Evolutionary conservation across 345 rosid species (phyloP).

Genomic region (Citrus hindsii): DNA sequence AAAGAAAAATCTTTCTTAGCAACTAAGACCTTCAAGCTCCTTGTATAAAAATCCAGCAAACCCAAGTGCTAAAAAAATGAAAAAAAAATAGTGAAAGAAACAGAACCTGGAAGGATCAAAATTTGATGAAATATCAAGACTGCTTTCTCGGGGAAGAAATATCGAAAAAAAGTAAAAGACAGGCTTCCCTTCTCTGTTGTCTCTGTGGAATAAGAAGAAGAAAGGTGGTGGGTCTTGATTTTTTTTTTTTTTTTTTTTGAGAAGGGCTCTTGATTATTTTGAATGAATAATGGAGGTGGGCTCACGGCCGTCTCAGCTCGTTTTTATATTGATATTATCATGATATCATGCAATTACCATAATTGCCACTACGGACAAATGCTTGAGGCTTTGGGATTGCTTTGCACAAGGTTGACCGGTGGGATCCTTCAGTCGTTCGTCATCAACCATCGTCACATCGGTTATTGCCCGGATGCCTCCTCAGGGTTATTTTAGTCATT

Average conservation of each 20-base stretch:
- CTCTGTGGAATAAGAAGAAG: not conserved
- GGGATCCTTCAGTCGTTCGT: not conserved
- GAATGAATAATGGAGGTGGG: not conserved
- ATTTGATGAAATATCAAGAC: not conserved
- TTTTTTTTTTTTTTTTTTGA: too few relatives aligned
- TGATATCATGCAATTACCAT: not conserved
- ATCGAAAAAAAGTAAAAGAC: not conserved
- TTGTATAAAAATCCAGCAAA: not conserved
- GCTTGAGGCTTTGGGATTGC: not conserved
- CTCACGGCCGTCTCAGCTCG: conserved; percentile 15
- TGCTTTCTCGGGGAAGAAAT: not conserved
- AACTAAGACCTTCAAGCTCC: not conserved
- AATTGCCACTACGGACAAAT: not conserved
- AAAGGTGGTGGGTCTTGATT: too few relatives aligned
- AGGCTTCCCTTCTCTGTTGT: not conserved
- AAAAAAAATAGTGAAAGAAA: not conserved
- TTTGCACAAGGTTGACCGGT: conserved; percentile 21
- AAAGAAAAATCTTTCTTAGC: not conserved
- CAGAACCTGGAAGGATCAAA: not conserved
- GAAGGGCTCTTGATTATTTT: too few relatives aligned
- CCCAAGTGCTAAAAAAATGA: not conserved
- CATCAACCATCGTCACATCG: not conserved
- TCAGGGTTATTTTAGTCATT: conserved; percentile 8
- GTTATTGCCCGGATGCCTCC: not conserved
- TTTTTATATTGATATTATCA: not conserved